Base-by-base conservation (phyloP, 192 early-diverging fungal genomes). In the Lunasporangiospora selenospora region DNA sequence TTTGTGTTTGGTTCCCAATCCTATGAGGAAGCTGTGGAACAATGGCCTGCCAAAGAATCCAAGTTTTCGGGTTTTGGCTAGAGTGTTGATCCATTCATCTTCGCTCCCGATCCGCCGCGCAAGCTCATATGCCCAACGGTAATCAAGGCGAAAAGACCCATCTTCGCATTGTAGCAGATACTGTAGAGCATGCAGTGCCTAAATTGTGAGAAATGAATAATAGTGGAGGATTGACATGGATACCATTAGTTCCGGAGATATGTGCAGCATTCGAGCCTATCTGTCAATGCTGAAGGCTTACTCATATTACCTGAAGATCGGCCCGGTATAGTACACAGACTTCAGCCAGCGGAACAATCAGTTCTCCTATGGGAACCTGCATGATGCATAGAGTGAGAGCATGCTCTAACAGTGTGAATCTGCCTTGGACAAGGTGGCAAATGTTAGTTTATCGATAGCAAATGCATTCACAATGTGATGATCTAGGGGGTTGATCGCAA, bases 391-490 rank as follows among this genome's bases (percentile, higher is more conserved):
- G 29, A 27, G 45, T 55, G 7, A 57, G 39, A 9, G 58, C 11
- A 39, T 73, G 69, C 49, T 73, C 54, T 2, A 73, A 49, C 10
- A 73, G 16, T 2, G 69, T 61, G n/a, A 73, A 73, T 32, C 69
- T 73, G 48, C 32, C 21, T 7, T 21, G 19, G 27, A 18, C n/a
- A n/a, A n/a, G n/a, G 26, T 32, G 26, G 5, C 2, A 46, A 31
- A 41, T n/a, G 43, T 11, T 12, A 11, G 18, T 36, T 6, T 10
- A 6, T n/a, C 49, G 15, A 3, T 37, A 2, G 36, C 9, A 19
- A 16, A 15, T 27, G 31, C 19, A 40, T 2, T 39, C 39, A 3
- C 3, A 3, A 21, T 18, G 21, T 19, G 1, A 24, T n/a, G 29
- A 32, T 23, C 19, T 15, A 48, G 21, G 26, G 9, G 26, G 30